These are phyloP conservation scores for Ustilago cynodontis DNA, from an alignment of 1,284 basidiomycete species.

Conservation along the genomic window DNA sequence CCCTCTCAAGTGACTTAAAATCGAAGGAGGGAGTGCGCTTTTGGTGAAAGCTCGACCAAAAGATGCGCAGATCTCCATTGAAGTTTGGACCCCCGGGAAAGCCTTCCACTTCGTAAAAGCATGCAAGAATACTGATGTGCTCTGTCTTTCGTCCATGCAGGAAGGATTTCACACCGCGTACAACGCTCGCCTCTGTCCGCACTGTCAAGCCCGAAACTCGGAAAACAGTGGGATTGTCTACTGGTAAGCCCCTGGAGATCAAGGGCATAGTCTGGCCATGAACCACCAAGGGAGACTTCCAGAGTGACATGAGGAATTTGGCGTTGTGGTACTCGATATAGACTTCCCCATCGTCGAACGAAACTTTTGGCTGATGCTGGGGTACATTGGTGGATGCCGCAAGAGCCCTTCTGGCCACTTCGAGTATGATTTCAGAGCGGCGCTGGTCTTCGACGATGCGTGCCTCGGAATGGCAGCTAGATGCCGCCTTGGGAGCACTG, in stretches of 20 bases:
- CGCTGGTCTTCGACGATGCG: background rate
- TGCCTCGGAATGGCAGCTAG: background rate
- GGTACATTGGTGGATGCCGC: background rate
- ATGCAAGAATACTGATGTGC: background rate
- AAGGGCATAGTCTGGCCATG: background rate
- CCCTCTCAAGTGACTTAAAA: background rate
- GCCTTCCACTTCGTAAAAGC: conserved; percentile 7
- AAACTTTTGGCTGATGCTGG: background rate
- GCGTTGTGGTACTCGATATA: background rate
- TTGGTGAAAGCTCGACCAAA: conserved; percentile 1
- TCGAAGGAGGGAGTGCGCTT: background rate
- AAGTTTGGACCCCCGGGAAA: background rate
- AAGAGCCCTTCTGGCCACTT: background rate
- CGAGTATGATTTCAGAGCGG: background rate
- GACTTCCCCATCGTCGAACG: background rate
- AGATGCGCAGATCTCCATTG: background rate
- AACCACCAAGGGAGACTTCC: background rate
- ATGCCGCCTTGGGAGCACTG: background rate
- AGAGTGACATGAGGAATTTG: background rate
- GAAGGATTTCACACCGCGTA: background rate
- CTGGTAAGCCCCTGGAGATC: background rate
- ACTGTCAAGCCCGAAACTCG: background rate
- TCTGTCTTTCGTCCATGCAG: background rate
- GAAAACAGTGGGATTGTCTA: background rate
- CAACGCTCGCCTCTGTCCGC: background rate